Conservation (phyloP, 2,329 filamentous ascomycete genomes). For the Fusarium guadeloupense region DNA sequence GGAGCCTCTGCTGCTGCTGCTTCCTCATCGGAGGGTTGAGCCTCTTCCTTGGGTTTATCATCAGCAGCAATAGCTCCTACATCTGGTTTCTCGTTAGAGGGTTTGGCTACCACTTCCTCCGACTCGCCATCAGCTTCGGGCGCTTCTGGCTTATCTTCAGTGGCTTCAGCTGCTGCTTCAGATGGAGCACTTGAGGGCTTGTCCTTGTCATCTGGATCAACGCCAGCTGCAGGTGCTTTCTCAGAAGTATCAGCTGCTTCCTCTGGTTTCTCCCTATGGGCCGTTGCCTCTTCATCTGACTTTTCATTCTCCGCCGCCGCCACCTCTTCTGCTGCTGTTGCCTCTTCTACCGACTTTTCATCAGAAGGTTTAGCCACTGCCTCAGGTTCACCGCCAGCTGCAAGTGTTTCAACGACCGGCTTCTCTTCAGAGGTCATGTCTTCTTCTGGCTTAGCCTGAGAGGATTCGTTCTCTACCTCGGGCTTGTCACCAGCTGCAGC, state of each 20-base stretch:
- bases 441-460: slow-evolving; percentile 7
- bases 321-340: not conserved
- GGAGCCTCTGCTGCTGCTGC: slow-evolving; percentile 4
- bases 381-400: not conserved
- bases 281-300: not conserved
- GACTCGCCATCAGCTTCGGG: not conserved
- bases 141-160: slow-evolving; percentile 1
- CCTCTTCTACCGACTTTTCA: slow-evolving; percentile 8
- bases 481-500: slow-evolving; percentile 3
- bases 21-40: not conserved
- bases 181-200: not conserved
- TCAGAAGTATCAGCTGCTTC: slow-evolving; percentile 5
- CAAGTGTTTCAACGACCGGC: not conserved
- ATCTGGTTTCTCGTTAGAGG: not conserved
- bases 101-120: not conserved
- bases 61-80: not conserved
- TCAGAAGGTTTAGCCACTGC: slow-evolving; percentile 4
- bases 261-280: slow-evolving; percentile 7
- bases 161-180: not conserved
- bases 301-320: not conserved
- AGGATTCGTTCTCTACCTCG: not conserved
- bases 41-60: not conserved
- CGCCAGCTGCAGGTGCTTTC: not conserved
- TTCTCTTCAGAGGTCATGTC: slow-evolving; percentile 9
- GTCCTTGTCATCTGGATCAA: not conserved